Evolutionary conservation across 2,329 filamentous ascomycete species (phyloP).

Genomic region (Aureobasidium zeae): DNA sequence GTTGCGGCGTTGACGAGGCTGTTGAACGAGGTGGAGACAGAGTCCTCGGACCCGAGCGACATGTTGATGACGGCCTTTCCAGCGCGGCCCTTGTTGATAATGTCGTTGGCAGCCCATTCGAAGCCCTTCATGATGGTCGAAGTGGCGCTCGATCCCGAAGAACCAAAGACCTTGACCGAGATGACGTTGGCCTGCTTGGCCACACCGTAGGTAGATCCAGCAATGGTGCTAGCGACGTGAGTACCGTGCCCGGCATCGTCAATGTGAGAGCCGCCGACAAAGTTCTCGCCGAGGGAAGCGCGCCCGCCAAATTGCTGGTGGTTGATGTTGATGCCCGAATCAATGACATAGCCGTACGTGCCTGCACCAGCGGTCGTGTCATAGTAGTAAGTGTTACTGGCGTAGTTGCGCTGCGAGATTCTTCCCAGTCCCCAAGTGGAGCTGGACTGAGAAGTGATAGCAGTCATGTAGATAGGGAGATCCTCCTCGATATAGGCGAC

Average conservation of each 20-base stretch:
- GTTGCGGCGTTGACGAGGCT: slow-evolving; percentile 41
- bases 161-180: slow-evolving; percentile 48
- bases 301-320: slow-evolving; percentile 30
- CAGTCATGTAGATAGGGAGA: slow-evolving; percentile 15
- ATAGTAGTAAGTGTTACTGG: slow-evolving; percentile 17
- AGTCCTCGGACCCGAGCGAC: slow-evolving; percentile 41
- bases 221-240: slow-evolving; percentile 56
- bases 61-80: slow-evolving; percentile 46
- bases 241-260: slow-evolving; percentile 54
- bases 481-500: slow-evolving; percentile 15
- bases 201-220: slow-evolving; percentile 51
- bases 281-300: slow-evolving; percentile 28
- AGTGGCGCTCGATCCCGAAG: slow-evolving; percentile 34
- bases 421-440: slow-evolving; percentile 21
- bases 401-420: slow-evolving; percentile 17
- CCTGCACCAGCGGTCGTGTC: slow-evolving; percentile 21
- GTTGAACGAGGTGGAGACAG: slow-evolving; percentile 41
- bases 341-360: slow-evolving; percentile 36
- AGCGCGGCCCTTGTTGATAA: slow-evolving; percentile 17
- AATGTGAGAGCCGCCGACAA: slow-evolving; percentile 23
- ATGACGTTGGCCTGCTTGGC: slow-evolving; percentile 49
- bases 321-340: slow-evolving; percentile 24
- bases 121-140: slow-evolving; percentile 51
- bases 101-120: slow-evolving; percentile 39
- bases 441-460: slow-evolving; percentile 16